Conservation (phyloP, 1,284 basidiomycete genomes). For the Sporisorium graminicola region DNA sequence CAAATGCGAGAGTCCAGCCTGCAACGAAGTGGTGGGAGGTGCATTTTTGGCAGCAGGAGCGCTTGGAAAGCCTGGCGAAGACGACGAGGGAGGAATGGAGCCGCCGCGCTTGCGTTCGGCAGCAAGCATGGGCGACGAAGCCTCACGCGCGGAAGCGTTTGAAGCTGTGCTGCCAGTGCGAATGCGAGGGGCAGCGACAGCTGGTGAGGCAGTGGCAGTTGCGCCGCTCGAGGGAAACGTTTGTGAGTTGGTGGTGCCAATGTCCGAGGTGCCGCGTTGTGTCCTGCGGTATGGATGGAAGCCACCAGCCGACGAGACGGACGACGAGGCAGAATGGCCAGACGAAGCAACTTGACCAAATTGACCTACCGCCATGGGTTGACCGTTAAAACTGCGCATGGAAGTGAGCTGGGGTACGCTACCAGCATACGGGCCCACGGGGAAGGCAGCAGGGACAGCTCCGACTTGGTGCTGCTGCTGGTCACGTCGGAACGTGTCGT, state of each 20-base stretch:
- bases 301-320: constrained; percentile 41
- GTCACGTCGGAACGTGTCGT: constrained; percentile 58
- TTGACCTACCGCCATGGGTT: constrained; percentile 23
- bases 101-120: constrained; percentile 42
- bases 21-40: constrained; percentile 20
- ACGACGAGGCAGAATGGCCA: constrained; percentile 43
- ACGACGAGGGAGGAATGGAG: constrained; percentile 20
- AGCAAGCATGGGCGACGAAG: constrained; percentile 42
- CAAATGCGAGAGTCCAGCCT: constrained; percentile 45
- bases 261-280: constrained; percentile 46
- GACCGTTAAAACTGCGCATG: constrained; percentile 39
- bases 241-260: constrained; percentile 34
- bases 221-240: constrained; percentile 27
- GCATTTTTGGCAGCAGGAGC: constrained; percentile 12
- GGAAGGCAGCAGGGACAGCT: constrained; percentile 31
- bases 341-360: constrained; percentile 33
- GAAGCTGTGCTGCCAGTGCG: constrained; percentile 55
- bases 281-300: constrained; percentile 63
- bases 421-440: constrained; percentile 31
- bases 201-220: constrained; percentile 6
- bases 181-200: constrained; percentile 25
- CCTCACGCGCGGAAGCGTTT: constrained; percentile 39
- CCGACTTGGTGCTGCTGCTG: constrained; percentile 25
- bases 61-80: constrained; percentile 22
- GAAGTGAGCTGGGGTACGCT: constrained; percentile 37